A percentile compares a stretch with the other conserved stretches of the same genome.
phyloP scores from a whole-genome alignment of 768 basidiomycete genomes.

The Coprinopsis marcescibilis region DNA sequence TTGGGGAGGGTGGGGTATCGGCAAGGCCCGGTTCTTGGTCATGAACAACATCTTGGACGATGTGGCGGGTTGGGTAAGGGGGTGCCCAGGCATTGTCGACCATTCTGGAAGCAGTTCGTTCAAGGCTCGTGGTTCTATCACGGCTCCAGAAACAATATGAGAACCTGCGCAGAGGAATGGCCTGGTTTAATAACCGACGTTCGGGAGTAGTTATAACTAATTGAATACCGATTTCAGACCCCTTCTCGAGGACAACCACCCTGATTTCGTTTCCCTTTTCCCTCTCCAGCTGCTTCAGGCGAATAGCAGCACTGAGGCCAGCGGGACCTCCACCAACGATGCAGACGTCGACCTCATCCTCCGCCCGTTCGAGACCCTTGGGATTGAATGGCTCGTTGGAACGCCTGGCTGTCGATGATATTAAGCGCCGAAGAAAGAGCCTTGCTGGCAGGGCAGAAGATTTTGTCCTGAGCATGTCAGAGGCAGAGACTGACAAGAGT shows the following conservation, averaged over 20 bases:
- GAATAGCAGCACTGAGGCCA: slow-evolving; percentile 91
- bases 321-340: slow-evolving; percentile 97
- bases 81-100: slow-evolving; percentile 58
- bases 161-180: slow-evolving; percentile 47
- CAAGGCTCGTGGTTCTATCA: slow-evolving; percentile 88
- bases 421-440: neutral
- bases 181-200: neutral
- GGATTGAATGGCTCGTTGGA: slow-evolving; percentile 39
- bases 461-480: slow-evolving; percentile 9
- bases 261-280: slow-evolving; percentile 76
- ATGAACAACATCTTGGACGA: slow-evolving; percentile 83
- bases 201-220: neutral
- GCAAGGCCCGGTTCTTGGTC: slow-evolving; percentile 60
- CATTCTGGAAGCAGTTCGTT: slow-evolving; percentile 89
- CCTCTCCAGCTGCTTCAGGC: slow-evolving; percentile 86
- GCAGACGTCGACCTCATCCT: slow-evolving; percentile 93
- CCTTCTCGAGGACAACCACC: slow-evolving; percentile 95
- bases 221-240: slow-evolving; percentile 77
- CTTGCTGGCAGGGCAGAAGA: slow-evolving; percentile 1
- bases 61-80: slow-evolving; percentile 74
- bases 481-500: neutral
- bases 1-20: slow-evolving; percentile 93
- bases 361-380: slow-evolving; percentile 65
- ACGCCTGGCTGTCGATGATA: slow-evolving; percentile 1
- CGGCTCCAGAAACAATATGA: slow-evolving; percentile 93